Percentiles rank a stretch among this genome's conserved stretches.
Evolutionary conservation across 2,329 filamentous ascomycete genomes (phyloP).

Genomic region (Neopestalotiopsis sp.): DNA sequence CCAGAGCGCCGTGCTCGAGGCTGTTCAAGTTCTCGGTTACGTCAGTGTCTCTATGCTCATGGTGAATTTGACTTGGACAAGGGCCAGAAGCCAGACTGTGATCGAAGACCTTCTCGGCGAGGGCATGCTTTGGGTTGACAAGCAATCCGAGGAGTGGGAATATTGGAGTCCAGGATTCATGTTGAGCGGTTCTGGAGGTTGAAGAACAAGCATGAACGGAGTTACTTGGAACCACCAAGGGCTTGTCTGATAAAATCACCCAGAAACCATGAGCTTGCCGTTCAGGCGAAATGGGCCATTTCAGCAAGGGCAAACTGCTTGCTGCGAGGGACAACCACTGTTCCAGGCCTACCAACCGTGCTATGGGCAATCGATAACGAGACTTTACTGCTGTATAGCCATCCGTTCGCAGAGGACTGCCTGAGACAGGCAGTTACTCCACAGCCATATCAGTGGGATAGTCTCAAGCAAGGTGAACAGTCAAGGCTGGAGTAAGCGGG

Average conservation of each 20-base stretch:
- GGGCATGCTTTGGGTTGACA: slow-evolving; percentile 93
- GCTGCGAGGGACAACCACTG: too few species aligned
- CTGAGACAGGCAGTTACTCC: too few species aligned
- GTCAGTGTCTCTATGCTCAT: slow-evolving; percentile 90
- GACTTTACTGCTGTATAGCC: too few species aligned
- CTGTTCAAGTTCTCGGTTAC: slow-evolving; percentile 86
- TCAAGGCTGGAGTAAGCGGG: too few species aligned
- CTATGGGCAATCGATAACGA: too few species aligned
- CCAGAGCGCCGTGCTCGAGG: slow-evolving; percentile 90
- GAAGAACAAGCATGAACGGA: slow-evolving; percentile 11
- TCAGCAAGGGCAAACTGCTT: too few species aligned
- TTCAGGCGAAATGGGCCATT: too few species aligned
- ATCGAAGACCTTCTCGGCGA: slow-evolving; percentile 89
- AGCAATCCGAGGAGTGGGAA: slow-evolving; percentile 83
- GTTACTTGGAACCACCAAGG: neutral
- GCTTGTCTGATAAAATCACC: neutral
- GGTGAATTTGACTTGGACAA: slow-evolving; percentile 85
- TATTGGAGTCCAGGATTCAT: slow-evolving; percentile 86
- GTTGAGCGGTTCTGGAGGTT: slow-evolving; percentile 28
- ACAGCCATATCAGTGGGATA: too few species aligned
- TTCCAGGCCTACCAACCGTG: too few species aligned
- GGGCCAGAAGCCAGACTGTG: slow-evolving; percentile 83
- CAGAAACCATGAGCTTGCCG: too few species aligned
- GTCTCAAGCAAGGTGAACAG: too few species aligned
- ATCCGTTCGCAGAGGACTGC: too few species aligned